phyloP scores from a whole-genome alignment of 768 basidiomycete genomes.

The Clavulina sp. region DNA sequence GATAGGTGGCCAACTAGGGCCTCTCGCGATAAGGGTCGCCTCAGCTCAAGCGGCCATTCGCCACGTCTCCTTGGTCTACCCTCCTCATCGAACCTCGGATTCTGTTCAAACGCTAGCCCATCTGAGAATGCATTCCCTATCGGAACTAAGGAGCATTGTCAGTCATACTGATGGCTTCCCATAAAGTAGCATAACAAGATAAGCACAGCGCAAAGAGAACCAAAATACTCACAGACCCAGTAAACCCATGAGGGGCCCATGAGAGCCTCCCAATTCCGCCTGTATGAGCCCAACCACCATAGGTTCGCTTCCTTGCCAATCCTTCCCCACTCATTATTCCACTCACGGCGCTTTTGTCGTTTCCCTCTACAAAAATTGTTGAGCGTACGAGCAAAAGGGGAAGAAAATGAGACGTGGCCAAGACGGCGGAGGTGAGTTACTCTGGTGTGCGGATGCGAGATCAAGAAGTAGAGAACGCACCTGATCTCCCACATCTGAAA shows the following conservation, averaged over 20 bases:
- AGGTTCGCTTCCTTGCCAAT: slow-evolving; percentile 61
- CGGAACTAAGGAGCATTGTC: slow-evolving; percentile 22
- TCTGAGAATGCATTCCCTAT: slow-evolving; percentile 38
- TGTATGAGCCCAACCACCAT: slow-evolving; percentile 60
- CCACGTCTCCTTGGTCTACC: slow-evolving; percentile 47
- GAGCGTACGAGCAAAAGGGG: too few relatives aligned
- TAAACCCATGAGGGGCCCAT: slow-evolving; percentile 55
- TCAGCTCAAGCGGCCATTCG: slow-evolving; percentile 56
- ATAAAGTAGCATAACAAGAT: neutral
- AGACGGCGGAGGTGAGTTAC: neutral
- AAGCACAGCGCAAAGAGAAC: slow-evolving; percentile 1
- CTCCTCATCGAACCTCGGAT: slow-evolving; percentile 54
- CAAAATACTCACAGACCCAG: slow-evolving; percentile 68
- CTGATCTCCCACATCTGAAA: neutral
- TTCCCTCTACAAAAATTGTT: slow-evolving; percentile 13
- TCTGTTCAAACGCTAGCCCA: slow-evolving; percentile 45
- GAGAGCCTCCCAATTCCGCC: slow-evolving; percentile 56
- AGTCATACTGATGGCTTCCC: too few relatives aligned
- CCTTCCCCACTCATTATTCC: slow-evolving; percentile 72
- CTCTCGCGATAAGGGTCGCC: too few relatives aligned
- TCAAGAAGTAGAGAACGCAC: neutral
- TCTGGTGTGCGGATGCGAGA: neutral
- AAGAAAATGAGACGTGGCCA: neutral
- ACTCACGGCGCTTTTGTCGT: slow-evolving; percentile 23
- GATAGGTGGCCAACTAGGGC: too few relatives aligned